Percentiles rank a stretch among this genome's conserved stretches.
phyloP scores from a whole-genome alignment of 306 rosid genomes.

The Begonia loranthoides region DNA sequence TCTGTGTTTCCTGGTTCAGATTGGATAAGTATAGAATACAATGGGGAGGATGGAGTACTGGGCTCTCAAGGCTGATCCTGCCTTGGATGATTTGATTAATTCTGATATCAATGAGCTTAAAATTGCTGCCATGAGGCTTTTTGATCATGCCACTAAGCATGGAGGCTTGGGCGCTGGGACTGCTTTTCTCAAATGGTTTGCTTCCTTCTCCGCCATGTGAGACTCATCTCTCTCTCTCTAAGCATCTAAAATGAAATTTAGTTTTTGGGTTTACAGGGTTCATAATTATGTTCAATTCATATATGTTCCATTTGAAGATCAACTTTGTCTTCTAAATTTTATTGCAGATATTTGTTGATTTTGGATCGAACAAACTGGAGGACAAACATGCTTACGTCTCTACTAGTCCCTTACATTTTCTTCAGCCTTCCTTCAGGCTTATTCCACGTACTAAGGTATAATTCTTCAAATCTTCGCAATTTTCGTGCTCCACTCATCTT shows the following conservation, averaged over 20 bases:
- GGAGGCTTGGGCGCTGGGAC: constrained; percentile 39
- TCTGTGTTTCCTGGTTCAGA: not conserved
- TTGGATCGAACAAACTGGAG: constrained; percentile 94
- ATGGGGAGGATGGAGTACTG: constrained; percentile 35
- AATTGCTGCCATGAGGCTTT: constrained; percentile 29
- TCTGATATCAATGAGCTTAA: constrained; percentile 35
- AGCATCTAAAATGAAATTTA: not conserved
- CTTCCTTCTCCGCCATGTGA: constrained; percentile 51
- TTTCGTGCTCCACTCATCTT: not conserved
- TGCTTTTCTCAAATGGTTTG: constrained; percentile 40
- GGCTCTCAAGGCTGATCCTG: constrained; percentile 34
- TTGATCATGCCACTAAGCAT: constrained; percentile 27
- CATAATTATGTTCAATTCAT: no score
- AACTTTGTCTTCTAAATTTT: not conserved
- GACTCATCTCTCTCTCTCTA: constrained; percentile 3
- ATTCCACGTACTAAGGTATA: constrained; percentile 50
- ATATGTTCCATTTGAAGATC: no score
- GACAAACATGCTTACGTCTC: constrained; percentile 72
- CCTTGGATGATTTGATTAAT: constrained; percentile 16
- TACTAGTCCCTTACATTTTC: constrained; percentile 79
- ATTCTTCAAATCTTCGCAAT: not conserved
- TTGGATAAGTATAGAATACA: no score
- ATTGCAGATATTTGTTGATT: constrained; percentile 59
- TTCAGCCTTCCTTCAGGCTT: constrained; percentile 61
- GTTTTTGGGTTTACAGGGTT: no score